Percentiles rank a stretch among this genome's conserved stretches.
phyloP scores from a whole-genome alignment of 495 filamentous ascomycete species.

The Choiromyces venosus region DNA sequence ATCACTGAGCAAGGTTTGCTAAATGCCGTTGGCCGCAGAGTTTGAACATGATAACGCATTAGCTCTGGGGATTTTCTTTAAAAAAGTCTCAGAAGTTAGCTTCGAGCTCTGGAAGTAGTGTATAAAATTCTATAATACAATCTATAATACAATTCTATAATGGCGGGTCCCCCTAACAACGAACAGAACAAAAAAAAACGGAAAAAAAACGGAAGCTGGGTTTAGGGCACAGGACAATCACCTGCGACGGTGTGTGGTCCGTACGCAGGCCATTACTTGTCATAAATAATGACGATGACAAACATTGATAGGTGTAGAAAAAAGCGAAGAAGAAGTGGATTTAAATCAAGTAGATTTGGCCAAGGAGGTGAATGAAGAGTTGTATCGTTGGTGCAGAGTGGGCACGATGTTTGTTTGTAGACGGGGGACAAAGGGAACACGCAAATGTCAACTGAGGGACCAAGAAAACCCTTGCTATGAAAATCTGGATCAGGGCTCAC shows the following conservation, averaged over 20 bases:
- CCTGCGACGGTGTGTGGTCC: too few species aligned
- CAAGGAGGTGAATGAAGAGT: neutral
- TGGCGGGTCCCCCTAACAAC: too few species aligned
- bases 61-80: neutral
- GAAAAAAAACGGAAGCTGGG: too few species aligned
- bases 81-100: neutral
- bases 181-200: too few species aligned
- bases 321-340: neutral
- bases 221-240: too few species aligned
- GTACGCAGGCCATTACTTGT: too few species aligned
- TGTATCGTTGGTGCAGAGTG: neutral
- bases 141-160: too few species aligned
- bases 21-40: neutral
- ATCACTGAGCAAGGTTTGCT: neutral
- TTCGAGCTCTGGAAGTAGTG: neutral
- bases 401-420: neutral
- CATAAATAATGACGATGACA: too few species aligned
- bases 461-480: neutral
- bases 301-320: neutral
- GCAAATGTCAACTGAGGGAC: neutral
- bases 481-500: neutral
- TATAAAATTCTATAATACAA: too few species aligned
- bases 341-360: neutral
- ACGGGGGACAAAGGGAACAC: neutral
- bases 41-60: neutral